Evolutionary conservation across 768 basidiomycete species (phyloP).

Genomic region (Hericium alpestre): DNA sequence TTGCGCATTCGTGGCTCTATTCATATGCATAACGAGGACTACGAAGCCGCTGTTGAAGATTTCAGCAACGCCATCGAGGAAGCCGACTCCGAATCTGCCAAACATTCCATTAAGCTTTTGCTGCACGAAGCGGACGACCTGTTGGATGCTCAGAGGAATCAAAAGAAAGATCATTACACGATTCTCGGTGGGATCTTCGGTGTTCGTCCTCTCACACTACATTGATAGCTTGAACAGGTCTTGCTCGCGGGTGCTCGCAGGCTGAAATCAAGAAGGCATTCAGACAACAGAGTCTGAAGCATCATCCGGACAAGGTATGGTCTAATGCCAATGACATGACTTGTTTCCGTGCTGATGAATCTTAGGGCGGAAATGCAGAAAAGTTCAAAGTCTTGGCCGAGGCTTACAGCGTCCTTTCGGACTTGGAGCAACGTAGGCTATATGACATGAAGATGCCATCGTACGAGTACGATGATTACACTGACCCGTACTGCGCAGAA

Average conservation of each 20-base stretch:
- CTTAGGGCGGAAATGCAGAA: slow-evolving; percentile 85
- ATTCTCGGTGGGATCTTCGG: not conserved
- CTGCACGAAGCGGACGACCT: not conserved
- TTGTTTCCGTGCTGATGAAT: not conserved
- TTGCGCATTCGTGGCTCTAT: not conserved
- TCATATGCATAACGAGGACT: not conserved
- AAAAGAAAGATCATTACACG: not conserved
- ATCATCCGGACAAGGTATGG: slow-evolving; percentile 74
- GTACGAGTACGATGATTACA: too few species aligned
- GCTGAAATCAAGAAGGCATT: slow-evolving; percentile 86
- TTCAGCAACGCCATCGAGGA: not conserved
- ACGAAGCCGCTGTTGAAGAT: not conserved
- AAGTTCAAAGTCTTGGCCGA: slow-evolving; percentile 83
- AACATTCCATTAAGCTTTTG: not conserved
- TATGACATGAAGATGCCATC: too few species aligned
- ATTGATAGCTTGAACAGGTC: slow-evolving; percentile 17
- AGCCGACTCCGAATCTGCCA: not conserved
- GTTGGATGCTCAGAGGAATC: not conserved
- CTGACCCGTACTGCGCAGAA: too few species aligned
- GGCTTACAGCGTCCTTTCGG: too few species aligned
- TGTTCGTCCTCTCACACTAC: not conserved
- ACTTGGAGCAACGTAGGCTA: too few species aligned
- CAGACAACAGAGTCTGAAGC: slow-evolving; percentile 72
- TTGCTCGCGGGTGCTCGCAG: slow-evolving; percentile 54
- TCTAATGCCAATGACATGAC: not conserved